Conservation (phyloP, 495 filamentous ascomycete genomes). For the Daldinia caldariorum region DNA sequence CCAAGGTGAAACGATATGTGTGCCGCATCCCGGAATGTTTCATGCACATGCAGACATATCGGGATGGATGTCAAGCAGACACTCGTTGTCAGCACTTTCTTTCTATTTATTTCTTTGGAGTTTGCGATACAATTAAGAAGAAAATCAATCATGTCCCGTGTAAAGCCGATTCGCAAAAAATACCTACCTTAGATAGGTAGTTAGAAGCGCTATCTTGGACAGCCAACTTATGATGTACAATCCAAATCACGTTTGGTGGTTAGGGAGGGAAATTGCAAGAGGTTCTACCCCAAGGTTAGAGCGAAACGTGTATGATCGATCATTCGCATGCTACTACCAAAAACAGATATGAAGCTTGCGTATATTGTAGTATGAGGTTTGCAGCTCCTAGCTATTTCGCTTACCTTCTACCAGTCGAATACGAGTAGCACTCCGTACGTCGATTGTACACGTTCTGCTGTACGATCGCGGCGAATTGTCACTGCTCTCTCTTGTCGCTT, state of each 20-base stretch:
- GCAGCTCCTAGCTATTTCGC: conserved; percentile 17
- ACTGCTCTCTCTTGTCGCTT: conserved; percentile 3
- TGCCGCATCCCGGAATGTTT: conserved; percentile 42
- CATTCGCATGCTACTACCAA: conserved; percentile 10
- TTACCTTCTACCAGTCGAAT: conserved; percentile 21
- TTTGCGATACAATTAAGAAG: conserved; percentile 10
- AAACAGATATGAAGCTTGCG: not conserved
- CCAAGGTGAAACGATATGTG: conserved; percentile 41
- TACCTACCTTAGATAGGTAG: too few relatives aligned
- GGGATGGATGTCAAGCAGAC: conserved; percentile 8
- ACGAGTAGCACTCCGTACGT: conserved; percentile 30
- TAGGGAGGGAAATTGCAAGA: not conserved
- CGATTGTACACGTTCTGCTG: conserved; percentile 28
- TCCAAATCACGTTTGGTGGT: too few relatives aligned
- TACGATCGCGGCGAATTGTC: conserved; percentile 11
- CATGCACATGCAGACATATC: conserved; percentile 28
- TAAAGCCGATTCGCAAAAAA: not conserved
- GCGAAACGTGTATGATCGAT: not conserved
- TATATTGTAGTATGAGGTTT: conserved; percentile 5
- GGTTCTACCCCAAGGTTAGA: not conserved
- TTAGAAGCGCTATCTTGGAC: not conserved
- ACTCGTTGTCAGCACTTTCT: conserved; percentile 2
- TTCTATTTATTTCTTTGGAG: conserved; percentile 13
- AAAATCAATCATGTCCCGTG: conserved; percentile 8
- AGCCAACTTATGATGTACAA: too few relatives aligned